A percentile compares a stretch with the other conserved stretches of the same genome.
These are phyloP conservation scores for Paracorniculantispora psalliotae DNA, from an alignment of 2,329 filamentous ascomycete species.

Conservation along the genomic window DNA sequence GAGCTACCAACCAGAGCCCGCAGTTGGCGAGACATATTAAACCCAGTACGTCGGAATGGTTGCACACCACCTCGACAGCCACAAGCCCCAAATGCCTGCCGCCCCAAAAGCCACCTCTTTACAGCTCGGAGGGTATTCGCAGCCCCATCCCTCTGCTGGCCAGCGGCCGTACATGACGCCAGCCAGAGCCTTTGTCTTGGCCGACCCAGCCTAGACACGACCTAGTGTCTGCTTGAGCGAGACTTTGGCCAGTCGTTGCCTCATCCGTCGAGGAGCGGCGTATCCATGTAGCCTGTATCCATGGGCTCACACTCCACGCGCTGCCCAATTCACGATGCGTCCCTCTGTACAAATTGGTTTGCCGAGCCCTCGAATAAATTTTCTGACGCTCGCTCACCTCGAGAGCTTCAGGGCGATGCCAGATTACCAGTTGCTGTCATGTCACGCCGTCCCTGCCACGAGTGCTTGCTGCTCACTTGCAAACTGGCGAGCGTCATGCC, in stretches of 20 bases:
- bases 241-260: not conserved
- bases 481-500: not conserved
- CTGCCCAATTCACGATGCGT: too few relatives aligned
- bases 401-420: not conserved
- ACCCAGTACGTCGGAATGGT: constrained; percentile 7
- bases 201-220: not conserved
- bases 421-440: not conserved
- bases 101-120: constrained; percentile 1
- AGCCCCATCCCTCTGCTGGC: not conserved
- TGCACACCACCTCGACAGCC: constrained; percentile 1
- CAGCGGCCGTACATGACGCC: not conserved
- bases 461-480: not conserved
- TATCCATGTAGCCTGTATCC: too few relatives aligned
- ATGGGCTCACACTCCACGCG: too few relatives aligned
- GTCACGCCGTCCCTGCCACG: not conserved
- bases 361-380: too few relatives aligned
- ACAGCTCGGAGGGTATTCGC: constrained; percentile 1
- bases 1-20: not conserved
- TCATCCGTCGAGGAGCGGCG: too few relatives aligned
- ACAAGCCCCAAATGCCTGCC: not conserved
- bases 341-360: too few relatives aligned
- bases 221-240: not conserved
- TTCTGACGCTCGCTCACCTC: not conserved
- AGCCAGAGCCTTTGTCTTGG: not conserved
- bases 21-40: not conserved